Evolutionary conservation across 1,284 basidiomycete genomes (phyloP), one percentile per base, ranked within the genome.

Genomic region (Fistulinella cinereoalba): DNA sequence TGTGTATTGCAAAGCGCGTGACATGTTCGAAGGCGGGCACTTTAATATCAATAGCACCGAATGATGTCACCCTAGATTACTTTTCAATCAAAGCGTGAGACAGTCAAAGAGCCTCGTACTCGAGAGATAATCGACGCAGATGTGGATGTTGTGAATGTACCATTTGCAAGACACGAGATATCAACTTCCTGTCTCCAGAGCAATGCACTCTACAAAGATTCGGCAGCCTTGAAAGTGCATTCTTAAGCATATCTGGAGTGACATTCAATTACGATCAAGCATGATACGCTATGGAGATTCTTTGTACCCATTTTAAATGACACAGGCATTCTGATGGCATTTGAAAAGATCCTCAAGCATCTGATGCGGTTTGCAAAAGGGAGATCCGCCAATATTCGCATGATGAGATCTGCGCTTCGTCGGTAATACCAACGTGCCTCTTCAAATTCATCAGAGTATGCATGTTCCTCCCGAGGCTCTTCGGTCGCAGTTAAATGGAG

Each of bases 141-240:
- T 74, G 72, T 36, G 80, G 76, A 48, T 73, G 74, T 19, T 71
- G 19, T 21, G 11, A 21, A 52, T 81, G 76, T 16, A 86, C 61
- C 6, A 78, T 71, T 10, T 72, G 68, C 25, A 85, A 62, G 29
- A 85, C 69, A 2, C 74, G 69, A 8, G 69, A 58, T 46, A 84
- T 74, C 31, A 78, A 71, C 23, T 81, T 77, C 37, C 70, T 74
- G 3, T 73, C 69, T 25, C 82, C 80, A 15, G 75, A 73, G 31
- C 82, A 79, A 57, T 81, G 77, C 4, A 83, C 73, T 47, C 78
- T 79, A 29, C 73, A 71, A 27, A 86, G 67, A 54, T 79, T 81
- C 40, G 64, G 61, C 25, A 86, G 60, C 56, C 80, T 82, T 13
- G 82, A 80, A 13, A 87, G 66, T 1, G 81, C 80, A 38, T 85